Conservation (phyloP, 2,329 filamentous ascomycete genomes). For the Periconia macrospinosa region DNA sequence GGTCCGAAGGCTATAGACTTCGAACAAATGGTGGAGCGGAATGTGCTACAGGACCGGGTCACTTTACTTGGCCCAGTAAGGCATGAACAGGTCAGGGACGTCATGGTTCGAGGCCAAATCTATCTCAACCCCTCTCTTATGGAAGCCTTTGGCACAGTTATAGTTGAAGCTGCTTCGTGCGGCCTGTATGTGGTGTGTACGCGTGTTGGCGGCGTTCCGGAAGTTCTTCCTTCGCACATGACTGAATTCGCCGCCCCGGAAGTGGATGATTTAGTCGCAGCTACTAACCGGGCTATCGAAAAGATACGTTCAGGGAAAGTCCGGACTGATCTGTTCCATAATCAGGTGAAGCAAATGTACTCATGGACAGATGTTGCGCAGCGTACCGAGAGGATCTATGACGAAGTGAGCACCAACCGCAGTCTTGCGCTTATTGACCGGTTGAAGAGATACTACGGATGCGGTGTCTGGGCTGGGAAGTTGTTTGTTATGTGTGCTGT, state of each 20-base stretch:
- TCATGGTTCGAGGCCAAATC: slow-evolving; percentile 96
- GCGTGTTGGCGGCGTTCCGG: slow-evolving; percentile 92
- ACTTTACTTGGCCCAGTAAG: slow-evolving; percentile 89
- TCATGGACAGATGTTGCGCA: slow-evolving; percentile 95
- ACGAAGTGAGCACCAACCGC: slow-evolving; percentile 85
- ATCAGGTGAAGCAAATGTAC: slow-evolving; percentile 98
- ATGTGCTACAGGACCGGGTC: slow-evolving; percentile 90
- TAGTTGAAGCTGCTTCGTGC: slow-evolving; percentile 94
- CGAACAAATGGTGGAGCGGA: slow-evolving; percentile 96
- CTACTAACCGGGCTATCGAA: slow-evolving; percentile 86
- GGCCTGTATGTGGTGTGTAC: slow-evolving; percentile 97
- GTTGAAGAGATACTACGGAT: slow-evolving; percentile 94
- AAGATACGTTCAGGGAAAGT: slow-evolving; percentile 84
- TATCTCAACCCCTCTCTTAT: slow-evolving; percentile 94
- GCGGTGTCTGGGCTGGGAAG: slow-evolving; percentile 97
- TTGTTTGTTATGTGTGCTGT: slow-evolving; percentile 93
- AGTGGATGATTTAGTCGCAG: slow-evolving; percentile 89
- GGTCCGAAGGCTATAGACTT: slow-evolving; percentile 97
- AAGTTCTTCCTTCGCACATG: slow-evolving; percentile 95
- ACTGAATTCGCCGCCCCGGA: slow-evolving; percentile 96
- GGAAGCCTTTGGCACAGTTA: slow-evolving; percentile 96
- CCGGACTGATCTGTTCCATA: slow-evolving; percentile 90
- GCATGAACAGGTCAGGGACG: slow-evolving; percentile 94
- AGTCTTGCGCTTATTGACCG: slow-evolving; percentile 93
- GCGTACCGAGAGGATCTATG: slow-evolving; percentile 92